Base-by-base conservation (phyloP, 164 flowering plant species). In the Macadamia integrifolia region DNA sequence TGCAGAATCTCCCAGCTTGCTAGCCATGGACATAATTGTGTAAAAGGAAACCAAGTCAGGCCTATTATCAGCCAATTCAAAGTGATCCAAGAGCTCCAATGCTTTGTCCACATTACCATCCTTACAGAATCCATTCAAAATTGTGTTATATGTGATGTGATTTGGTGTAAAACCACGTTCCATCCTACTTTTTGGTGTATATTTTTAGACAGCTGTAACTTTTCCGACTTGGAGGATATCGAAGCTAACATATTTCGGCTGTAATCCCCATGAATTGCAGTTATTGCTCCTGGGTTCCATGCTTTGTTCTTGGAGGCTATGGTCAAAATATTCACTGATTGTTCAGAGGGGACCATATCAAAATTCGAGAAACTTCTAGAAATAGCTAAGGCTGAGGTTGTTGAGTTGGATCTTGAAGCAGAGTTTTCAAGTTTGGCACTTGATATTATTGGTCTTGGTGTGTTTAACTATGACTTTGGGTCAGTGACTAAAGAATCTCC, bases 351-450 rank as follows among this genome's bases (percentile, higher is more conserved):
- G 81, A 79, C 89, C 28, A 81, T 82, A 17, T 35, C 64, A 61
- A 94, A 94, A 72, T 77, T 88, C 69, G 91, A 88, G 66, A 83
- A 86, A 65, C 83, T 87, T 61, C 67, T 91, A 2, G 83, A 81
- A 67, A 75, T 53, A 42, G 79, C 69, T 46, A 58, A 71, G 14
- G 67, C 6, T 60, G 84, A 76, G 23, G 73, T 68, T 60, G 79
- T 94, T 72, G 95, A 88, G 77, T 75, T 90, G 82, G 96, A 94
- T 79, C 88, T 94, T n/a, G 98, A 94, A 79, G 92, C 96, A 63
- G 98, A 94, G 72, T 94, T 94, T 77, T 92, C 97, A 63, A 94
- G 80, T 81, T 87, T 94, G 81, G 97, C 97, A 48, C 95, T 94
- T 68, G 98, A 92, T 75, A 88, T 94, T 50, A 92, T 94, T 74